Conservation (phyloP, 345 rosid genomes). For the Gynandropsis gynandra region DNA sequence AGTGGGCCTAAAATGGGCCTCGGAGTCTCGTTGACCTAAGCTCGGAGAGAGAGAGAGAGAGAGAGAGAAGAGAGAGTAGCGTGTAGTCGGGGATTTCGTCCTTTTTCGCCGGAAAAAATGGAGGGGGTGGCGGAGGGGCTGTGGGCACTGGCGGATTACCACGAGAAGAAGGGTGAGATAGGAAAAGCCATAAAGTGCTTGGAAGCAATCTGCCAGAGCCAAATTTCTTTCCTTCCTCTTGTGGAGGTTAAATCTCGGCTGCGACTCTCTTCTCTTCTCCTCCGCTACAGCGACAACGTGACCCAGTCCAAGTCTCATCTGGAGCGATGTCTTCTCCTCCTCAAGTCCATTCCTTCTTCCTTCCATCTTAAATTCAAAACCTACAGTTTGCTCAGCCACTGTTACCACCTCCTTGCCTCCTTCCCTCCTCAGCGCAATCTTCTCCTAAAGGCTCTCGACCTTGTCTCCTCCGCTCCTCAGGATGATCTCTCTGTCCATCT, state of each 20-base stretch:
- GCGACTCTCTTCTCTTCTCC: slow-evolving; percentile 74
- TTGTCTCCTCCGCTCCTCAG: slow-evolving; percentile 38
- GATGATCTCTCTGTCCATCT: slow-evolving; percentile 48
- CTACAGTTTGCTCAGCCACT: slow-evolving; percentile 79
- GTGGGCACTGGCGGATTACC: slow-evolving; percentile 84
- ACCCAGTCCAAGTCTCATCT: slow-evolving; percentile 83
- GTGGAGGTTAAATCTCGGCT: slow-evolving; percentile 83
- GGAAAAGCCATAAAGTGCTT: slow-evolving; percentile 76
- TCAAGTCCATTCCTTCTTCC: slow-evolving; percentile 76
- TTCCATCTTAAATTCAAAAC: slow-evolving; percentile 74
- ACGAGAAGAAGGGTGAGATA: slow-evolving; percentile 62
- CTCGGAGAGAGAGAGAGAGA: no score
- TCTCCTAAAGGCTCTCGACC: slow-evolving; percentile 68
- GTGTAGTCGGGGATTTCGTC: no score
- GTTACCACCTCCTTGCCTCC: slow-evolving; percentile 80
- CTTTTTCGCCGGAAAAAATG: slow-evolving; percentile 5
- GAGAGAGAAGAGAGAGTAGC: no score
- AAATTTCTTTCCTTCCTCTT: slow-evolving; percentile 66
- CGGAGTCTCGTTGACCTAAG: no score
- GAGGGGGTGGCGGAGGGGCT: slow-evolving; percentile 89
- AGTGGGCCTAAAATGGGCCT: no score
- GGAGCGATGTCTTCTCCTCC: slow-evolving; percentile 51
- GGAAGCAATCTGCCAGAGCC: slow-evolving; percentile 81
- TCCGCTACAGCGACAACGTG: slow-evolving; percentile 76
- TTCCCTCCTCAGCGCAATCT: slow-evolving; percentile 77